Conservation (phyloP, 306 rosid species). For the Dalbergia oliveri region DNA sequence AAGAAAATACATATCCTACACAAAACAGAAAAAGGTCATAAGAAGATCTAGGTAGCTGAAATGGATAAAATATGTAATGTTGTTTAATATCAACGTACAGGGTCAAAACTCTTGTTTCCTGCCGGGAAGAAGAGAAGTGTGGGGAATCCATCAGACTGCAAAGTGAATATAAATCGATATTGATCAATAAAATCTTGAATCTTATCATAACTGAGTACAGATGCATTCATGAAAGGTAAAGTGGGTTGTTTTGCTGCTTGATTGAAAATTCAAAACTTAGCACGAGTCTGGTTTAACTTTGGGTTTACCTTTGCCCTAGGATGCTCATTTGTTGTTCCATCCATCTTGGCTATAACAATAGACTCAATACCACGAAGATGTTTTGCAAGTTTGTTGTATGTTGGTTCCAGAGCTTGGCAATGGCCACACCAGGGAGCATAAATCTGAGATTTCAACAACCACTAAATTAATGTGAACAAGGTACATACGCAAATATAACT, state of each 20-base stretch:
- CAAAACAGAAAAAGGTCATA: background rate
- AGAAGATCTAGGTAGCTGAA: slow-evolving; percentile 22
- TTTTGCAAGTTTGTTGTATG: slow-evolving; percentile 91
- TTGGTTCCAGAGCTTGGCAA: slow-evolving; percentile 94
- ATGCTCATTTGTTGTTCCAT: slow-evolving; percentile 98
- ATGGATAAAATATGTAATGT: slow-evolving; percentile 27
- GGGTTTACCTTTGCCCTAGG: slow-evolving; percentile 91
- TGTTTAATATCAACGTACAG: slow-evolving; percentile 51
- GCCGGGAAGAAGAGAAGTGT: slow-evolving; percentile 67
- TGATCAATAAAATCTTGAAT: slow-evolving; percentile 18
- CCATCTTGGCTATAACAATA: slow-evolving; percentile 96
- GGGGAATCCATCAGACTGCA: slow-evolving; percentile 65
- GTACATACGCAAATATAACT: slow-evolving; percentile 30
- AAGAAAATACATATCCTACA: slow-evolving; percentile 22
- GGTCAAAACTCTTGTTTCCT: slow-evolving; percentile 66
- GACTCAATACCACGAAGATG: slow-evolving; percentile 83
- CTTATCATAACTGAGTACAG: background rate
- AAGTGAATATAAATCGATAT: slow-evolving; percentile 32
- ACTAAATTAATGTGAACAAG: slow-evolving; percentile 34
- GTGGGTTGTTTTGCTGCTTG: background rate
- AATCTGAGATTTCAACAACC: slow-evolving; percentile 59
- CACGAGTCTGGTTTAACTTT: slow-evolving; percentile 13
- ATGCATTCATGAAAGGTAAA: background rate
- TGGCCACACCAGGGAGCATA: slow-evolving; percentile 99
- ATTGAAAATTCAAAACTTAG: slow-evolving; percentile 28